A percentile compares a stretch with the other conserved stretches of the same genome.
Evolutionary conservation across 2,329 filamentous ascomycete genomes (phyloP).

Genomic region (Ambrosiella cleistominuta): DNA sequence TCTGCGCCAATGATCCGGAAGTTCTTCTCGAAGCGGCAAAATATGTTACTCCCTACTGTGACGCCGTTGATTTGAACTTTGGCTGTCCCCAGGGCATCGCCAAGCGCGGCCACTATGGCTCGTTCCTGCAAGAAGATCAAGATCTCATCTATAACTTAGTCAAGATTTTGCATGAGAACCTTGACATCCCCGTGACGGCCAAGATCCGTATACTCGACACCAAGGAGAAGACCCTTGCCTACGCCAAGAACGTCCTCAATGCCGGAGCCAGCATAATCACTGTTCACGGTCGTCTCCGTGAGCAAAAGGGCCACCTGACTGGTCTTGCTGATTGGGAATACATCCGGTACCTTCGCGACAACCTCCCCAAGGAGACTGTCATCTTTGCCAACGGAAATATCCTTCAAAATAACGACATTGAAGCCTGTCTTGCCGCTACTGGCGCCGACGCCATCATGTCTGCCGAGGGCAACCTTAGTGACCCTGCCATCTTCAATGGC

Average conservation of each 20-base stretch:
- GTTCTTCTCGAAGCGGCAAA: slow-evolving; percentile 62
- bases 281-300: slow-evolving; percentile 71
- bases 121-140: slow-evolving; percentile 89
- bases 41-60: slow-evolving; percentile 69
- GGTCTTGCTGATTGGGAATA: slow-evolving; percentile 84
- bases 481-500: slow-evolving; percentile 60
- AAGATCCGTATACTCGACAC: slow-evolving; percentile 87
- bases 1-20: slow-evolving; percentile 79
- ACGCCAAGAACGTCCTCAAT: slow-evolving; percentile 69
- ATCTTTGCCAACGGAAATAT: slow-evolving; percentile 96
- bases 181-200: slow-evolving; percentile 75
- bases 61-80: slow-evolving; percentile 87
- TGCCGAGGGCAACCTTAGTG: slow-evolving; percentile 84
- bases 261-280: slow-evolving; percentile 88
- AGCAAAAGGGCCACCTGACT: slow-evolving; percentile 93
- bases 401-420: slow-evolving; percentile 60
- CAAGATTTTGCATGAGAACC: slow-evolving; percentile 58
- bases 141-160: slow-evolving; percentile 68
- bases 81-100: slow-evolving; percentile 96
- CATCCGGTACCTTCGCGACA: slow-evolving; percentile 66
- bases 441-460: slow-evolving; percentile 90
- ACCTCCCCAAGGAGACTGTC: slow-evolving; percentile 70
- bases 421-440: slow-evolving; percentile 60
- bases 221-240: slow-evolving; percentile 68
- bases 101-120: slow-evolving; percentile 74